These are phyloP conservation scores for Paracamarosporium sp. DNA, from an alignment of 2,329 filamentous ascomycete species.

Conservation along the genomic window DNA sequence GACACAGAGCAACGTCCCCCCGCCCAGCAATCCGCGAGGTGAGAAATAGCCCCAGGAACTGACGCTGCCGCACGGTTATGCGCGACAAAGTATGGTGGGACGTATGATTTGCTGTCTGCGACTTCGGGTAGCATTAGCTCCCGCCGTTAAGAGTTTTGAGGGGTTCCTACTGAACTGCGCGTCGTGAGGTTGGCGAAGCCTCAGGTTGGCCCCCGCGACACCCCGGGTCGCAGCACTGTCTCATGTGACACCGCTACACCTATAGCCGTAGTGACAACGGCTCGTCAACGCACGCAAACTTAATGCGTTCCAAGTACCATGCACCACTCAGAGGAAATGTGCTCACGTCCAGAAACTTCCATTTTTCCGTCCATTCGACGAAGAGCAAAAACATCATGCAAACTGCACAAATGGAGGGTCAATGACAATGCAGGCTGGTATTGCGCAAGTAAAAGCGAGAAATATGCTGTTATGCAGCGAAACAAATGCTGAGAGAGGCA, in stretches of 20 bases:
- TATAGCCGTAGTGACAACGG: slow-evolving; percentile 28
- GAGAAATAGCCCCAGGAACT: slow-evolving; percentile 29
- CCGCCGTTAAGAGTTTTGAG: slow-evolving; percentile 25
- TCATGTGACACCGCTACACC: slow-evolving; percentile 37
- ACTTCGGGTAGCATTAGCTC: slow-evolving; percentile 37
- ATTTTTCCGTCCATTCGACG: slow-evolving; percentile 12
- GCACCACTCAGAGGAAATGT: slow-evolving; percentile 13
- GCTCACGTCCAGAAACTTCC: slow-evolving; percentile 20
- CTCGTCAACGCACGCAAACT: slow-evolving; percentile 23
- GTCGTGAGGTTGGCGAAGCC: slow-evolving; percentile 21
- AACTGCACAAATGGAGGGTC: slow-evolving; percentile 15
- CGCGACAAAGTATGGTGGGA: slow-evolving; percentile 35
- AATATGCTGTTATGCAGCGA: slow-evolving; percentile 29
- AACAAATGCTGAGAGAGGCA: slow-evolving; percentile 31
- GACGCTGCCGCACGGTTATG: slow-evolving; percentile 37
- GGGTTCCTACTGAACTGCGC: slow-evolving; percentile 17
- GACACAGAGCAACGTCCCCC: slow-evolving; percentile 11
- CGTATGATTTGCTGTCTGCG: slow-evolving; percentile 43
- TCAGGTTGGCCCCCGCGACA: slow-evolving; percentile 32
- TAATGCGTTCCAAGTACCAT: slow-evolving; percentile 35
- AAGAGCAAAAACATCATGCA: slow-evolving; percentile 39
- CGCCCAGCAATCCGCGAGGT: slow-evolving; percentile 17
- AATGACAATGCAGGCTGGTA: slow-evolving; percentile 27
- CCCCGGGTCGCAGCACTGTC: slow-evolving; percentile 39
- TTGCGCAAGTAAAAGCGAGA: slow-evolving; percentile 33